phyloP scores from a whole-genome alignment of 306 rosid species.

The Casuarina equisetifolia region DNA sequence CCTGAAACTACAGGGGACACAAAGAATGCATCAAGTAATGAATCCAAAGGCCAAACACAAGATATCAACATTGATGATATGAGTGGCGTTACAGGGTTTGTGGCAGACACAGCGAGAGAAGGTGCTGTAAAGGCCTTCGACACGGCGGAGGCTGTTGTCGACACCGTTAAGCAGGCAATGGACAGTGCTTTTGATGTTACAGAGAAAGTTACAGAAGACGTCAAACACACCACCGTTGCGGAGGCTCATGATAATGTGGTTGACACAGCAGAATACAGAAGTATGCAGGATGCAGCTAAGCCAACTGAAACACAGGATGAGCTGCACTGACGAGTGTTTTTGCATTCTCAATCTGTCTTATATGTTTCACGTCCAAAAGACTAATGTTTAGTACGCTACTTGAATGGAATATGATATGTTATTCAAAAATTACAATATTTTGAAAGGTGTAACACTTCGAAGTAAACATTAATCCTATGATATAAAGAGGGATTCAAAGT shows the following conservation, averaged over 20 bases:
- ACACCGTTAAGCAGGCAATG: conserved; percentile 30
- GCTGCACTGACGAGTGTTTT: background rate
- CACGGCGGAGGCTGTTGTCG: conserved; percentile 28
- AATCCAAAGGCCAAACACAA: background rate
- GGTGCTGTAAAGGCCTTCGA: conserved; percentile 33
- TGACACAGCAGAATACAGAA: conserved; percentile 62
- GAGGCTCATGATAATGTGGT: conserved; percentile 61
- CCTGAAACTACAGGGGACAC: background rate
- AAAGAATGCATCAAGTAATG: background rate
- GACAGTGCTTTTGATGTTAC: conserved; percentile 60
- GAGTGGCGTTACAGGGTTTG: conserved; percentile 21
- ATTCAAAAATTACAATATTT: too few relatives aligned
- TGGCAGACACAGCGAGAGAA: conserved; percentile 30
- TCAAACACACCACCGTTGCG: conserved; percentile 42
- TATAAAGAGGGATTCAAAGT: too few relatives aligned
- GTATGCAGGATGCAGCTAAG: conserved; percentile 42
- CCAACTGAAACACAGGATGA: conserved; percentile 44
- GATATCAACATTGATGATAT: background rate
- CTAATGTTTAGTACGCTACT: too few relatives aligned
- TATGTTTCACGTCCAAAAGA: too few relatives aligned
- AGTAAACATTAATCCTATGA: too few relatives aligned
- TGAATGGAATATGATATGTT: too few relatives aligned
- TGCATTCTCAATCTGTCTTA: too few relatives aligned
- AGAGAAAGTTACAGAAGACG: conserved; percentile 25
- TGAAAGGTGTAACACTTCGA: too few relatives aligned